Conservation (phyloP, 495 filamentous ascomycete genomes). For the Alectoria sarmentosa region DNA sequence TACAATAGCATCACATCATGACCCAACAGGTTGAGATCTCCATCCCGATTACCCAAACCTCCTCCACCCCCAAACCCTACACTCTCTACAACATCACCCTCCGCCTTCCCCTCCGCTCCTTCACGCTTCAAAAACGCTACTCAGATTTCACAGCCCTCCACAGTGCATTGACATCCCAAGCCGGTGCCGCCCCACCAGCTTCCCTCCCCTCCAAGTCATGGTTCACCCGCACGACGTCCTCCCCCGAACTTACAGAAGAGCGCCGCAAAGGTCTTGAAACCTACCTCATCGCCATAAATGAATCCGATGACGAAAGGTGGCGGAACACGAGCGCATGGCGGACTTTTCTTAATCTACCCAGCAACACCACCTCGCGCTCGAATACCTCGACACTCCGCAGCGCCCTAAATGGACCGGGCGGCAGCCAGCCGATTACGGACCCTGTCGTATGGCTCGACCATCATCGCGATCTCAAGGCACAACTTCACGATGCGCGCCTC, state of each 20-base stretch:
- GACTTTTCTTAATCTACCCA: constrained; percentile 77
- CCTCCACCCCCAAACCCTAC: constrained; percentile 59
- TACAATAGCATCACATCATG: constrained; percentile 41
- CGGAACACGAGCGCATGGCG: constrained; percentile 79
- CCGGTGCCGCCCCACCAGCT: constrained; percentile 53
- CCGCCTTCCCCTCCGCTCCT: constrained; percentile 78
- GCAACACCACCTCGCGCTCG: constrained; percentile 38
- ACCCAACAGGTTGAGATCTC: constrained; percentile 70
- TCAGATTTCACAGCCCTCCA: constrained; percentile 83
- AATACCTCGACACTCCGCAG: constrained; percentile 38
- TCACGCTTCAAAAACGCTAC: constrained; percentile 87
- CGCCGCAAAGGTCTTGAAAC: constrained; percentile 68
- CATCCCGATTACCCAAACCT: constrained; percentile 65
- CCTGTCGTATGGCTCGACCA: constrained; percentile 82
- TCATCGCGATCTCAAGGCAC: constrained; percentile 71
- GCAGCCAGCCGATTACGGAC: constrained; percentile 53
- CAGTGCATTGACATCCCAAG: constrained; percentile 54
- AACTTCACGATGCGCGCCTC: constrained; percentile 74
- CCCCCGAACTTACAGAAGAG: constrained; percentile 69
- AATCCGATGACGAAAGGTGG: constrained; percentile 70
- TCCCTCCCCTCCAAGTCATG: constrained; percentile 77
- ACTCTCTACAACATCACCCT: constrained; percentile 91
- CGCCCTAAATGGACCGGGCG: constrained; percentile 40
- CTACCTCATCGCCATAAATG: constrained; percentile 78
- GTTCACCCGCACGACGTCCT: constrained; percentile 72